Percentiles rank a stretch among this genome's conserved stretches.
These are phyloP conservation scores for Pelargonium cotyledonis DNA, from an alignment of 441 rosid species.

Conservation along the genomic window DNA sequence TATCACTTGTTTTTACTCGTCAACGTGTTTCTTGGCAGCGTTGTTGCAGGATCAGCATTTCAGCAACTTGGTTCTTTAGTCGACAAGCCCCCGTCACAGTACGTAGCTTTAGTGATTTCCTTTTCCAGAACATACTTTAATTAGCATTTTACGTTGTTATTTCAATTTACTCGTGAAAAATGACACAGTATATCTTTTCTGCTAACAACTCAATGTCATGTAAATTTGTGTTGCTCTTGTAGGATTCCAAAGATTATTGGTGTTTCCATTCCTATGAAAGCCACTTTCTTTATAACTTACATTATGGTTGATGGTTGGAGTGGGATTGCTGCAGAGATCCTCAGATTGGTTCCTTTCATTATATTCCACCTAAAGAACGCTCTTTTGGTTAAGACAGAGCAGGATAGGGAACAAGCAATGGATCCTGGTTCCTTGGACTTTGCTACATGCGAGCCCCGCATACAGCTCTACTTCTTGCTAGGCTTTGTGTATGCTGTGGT, in stretches of 20 bases:
- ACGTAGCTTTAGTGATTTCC: constrained; percentile 24
- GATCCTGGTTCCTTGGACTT: constrained; percentile 87
- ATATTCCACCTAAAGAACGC: constrained; percentile 80
- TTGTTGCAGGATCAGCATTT: constrained; percentile 70
- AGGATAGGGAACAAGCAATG: constrained; percentile 92
- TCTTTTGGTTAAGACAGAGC: constrained; percentile 91
- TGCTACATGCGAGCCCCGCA: constrained; percentile 80
- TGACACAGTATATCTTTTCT: no score
- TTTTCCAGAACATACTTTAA: background rate
- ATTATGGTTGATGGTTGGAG: constrained; percentile 99
- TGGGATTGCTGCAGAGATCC: constrained; percentile 83
- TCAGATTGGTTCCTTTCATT: constrained; percentile 69
- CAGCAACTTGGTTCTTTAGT: constrained; percentile 67
- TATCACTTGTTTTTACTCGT: constrained; percentile 74
- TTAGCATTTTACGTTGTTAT: background rate
- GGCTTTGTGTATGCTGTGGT: constrained; percentile 87
- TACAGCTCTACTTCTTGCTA: constrained; percentile 81
- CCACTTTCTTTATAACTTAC: constrained; percentile 89
- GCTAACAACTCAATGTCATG: no score
- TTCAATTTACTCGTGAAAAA: no score
- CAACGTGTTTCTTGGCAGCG: constrained; percentile 72
- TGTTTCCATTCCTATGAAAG: constrained; percentile 81
- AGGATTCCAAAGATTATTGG: constrained; percentile 83
- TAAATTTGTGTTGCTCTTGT: constrained; percentile 16
- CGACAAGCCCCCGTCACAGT: constrained; percentile 64